Conservation (phyloP, 23 red algal species). For the Porphyridium purpureum region DNA sequence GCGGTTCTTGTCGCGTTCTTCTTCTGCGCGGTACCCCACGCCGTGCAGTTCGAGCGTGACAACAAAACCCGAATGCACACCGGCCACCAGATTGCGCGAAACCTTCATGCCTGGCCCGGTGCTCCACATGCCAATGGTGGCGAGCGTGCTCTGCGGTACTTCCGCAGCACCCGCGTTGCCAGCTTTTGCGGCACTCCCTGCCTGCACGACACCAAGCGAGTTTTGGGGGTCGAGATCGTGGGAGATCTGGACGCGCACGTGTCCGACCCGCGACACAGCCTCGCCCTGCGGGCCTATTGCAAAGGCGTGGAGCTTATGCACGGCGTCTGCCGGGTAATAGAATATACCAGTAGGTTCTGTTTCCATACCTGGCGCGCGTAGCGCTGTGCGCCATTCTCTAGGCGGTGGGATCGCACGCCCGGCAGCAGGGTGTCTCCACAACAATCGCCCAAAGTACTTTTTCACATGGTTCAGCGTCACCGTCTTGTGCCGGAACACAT, state of each 20-base stretch:
- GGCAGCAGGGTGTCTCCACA: too few species aligned
- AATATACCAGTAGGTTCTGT: too few species aligned
- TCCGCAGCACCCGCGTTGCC: background rate
- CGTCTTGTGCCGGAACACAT: too few species aligned
- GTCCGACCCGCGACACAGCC: constrained; percentile 12
- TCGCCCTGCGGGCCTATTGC: constrained; percentile 40
- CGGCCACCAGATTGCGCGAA: constrained; percentile 8
- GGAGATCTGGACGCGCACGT: constrained; percentile 18
- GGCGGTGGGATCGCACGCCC: too few species aligned
- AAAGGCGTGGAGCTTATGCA: constrained; percentile 28
- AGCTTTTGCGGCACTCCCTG: background rate
- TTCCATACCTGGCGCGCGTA: too few species aligned
- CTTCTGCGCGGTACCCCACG: constrained; percentile 56
- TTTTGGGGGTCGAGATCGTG: too few species aligned
- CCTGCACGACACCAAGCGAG: background rate
- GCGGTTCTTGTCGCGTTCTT: constrained; percentile 15
- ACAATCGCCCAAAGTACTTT: too few species aligned
- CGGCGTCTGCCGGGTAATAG: constrained; percentile 34
- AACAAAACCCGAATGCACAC: constrained; percentile 44
- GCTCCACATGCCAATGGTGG: constrained; percentile 31
- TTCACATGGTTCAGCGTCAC: too few species aligned
- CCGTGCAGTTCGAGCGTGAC: constrained; percentile 51
- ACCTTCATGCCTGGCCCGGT: constrained; percentile 13
- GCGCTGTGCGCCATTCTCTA: too few species aligned
- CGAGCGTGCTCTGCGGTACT: background rate